Base-by-base conservation (phyloP, 2,329 filamentous ascomycete species). In the Colletotrichum orchidophilum region DNA sequence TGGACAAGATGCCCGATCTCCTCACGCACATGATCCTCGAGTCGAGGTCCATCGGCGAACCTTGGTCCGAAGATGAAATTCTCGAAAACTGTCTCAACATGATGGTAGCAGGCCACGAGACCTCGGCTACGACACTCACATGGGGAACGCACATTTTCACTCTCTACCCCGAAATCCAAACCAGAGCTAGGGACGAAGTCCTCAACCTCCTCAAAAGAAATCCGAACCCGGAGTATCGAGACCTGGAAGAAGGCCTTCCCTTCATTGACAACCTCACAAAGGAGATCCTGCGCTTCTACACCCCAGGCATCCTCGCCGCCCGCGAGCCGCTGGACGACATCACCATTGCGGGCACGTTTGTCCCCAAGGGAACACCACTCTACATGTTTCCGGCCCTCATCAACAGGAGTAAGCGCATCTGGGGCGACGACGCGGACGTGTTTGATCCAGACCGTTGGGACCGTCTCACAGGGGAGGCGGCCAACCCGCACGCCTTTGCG, bases 101-200 rank as follows among this genome's bases (percentile, higher is more conserved):
- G 72, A 75, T 85, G 39, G 79, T 82, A 1, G 81, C 84, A 15
- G 83, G 83, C 0, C 83, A 85, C 57, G 83, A 86, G 67, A 85
- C 84, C 0, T 85, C 83, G 1, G 83, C 83, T 2, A 78, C 79
- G 0, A 75, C 81, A 0, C 77, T 85, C 58, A 81, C 80, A 0
- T 86, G 84, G 83, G 79, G 80, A 0, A 77, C 81, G 2, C 83
- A 85, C 33, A 75, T 81, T 64, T 74, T 86, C 9, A 75, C 79
- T 6, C 76, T 77, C 46, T 74, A 82, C 27, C 81, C 80, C 0
- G 74, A 78, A 1, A 73, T 84, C 5, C 83, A 85, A 62, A 67
- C 77, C 6, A 78, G 79, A 2, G 76, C 86, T 0, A 78, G 84
- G 2, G 63, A 77, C 3, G 84, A 87, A 59, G 75, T 86, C 33